Evolutionary conservation across 1,284 basidiomycete genomes (phyloP), one percentile per base, ranked within the genome.

Genomic region (Sporisorium sorghi): DNA sequence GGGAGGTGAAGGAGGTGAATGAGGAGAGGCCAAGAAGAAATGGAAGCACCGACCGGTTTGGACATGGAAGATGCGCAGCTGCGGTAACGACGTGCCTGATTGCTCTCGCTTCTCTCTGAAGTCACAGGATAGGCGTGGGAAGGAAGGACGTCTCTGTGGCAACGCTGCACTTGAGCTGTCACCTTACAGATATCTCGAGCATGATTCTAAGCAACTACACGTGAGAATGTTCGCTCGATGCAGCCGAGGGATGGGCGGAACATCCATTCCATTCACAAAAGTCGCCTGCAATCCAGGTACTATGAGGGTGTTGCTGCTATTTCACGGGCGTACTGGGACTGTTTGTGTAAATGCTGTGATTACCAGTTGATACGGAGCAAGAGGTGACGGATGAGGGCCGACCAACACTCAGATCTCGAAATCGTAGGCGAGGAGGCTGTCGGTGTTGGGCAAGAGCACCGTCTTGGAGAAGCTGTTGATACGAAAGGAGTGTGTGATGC

Each of bases 361-460:
- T 26, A 32, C 23, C 32, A 30, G 32, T n/a, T 30, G 30, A 21
- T 26, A 23, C 28, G 24, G 28, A 14, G 23, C 28, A 46, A 17
- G 10, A 47, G 26, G 46, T 28, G 26, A 33, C 43, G 44, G 54
- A 28, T 23, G 35, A n/a, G 10, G 6, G 19, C 60, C 32, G 39
- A 30, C 11, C 15, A n/a, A 5, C n/a, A 5, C 23, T 47, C 57
- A 78, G 33, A 78, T 59, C 32, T 78, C 79, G 50, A 81, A 76
- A 62, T 81, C 79, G 68, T 81, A 81, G 21, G 79, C 79, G 14
- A 81, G 76, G 11, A 81, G 51, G 53, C 69, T 61, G 26, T 81
- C 79, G 4, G 73, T 60, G 51, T 81, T 81, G 44, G 77, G 79
- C 17, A 81, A 44, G 17, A 77, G 57, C 12, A 77, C 75, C 30